phyloP scores from a whole-genome alignment of 495 filamentous ascomycete genomes.

The Aspergillus leporis region DNA sequence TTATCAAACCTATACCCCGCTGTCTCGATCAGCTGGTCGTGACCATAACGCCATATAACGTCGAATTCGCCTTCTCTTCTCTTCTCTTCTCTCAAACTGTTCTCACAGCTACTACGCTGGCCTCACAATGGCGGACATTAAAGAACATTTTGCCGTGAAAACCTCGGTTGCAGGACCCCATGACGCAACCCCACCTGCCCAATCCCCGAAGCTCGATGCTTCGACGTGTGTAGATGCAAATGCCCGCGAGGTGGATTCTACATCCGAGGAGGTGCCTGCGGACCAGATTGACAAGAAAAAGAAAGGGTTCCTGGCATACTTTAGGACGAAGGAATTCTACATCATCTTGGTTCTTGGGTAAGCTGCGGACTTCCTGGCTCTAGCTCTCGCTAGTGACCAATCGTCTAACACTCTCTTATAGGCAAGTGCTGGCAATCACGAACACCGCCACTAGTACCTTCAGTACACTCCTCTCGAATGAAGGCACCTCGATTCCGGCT shows the following conservation, averaged over 20 bases:
- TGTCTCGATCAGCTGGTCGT: background rate
- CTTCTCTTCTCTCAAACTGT: conserved; percentile 10
- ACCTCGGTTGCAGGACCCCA: conserved; percentile 19
- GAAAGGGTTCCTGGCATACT: conserved; percentile 72
- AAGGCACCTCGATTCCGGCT: conserved; percentile 84
- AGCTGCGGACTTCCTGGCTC: conserved; percentile 14
- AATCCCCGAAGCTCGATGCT: conserved; percentile 29
- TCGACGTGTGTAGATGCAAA: conserved; percentile 20
- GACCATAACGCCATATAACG: background rate
- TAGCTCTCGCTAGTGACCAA: background rate
- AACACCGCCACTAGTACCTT: conserved; percentile 91
- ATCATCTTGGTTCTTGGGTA: conserved; percentile 75
- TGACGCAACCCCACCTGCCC: conserved; percentile 3
- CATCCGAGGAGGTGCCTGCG: conserved; percentile 26
- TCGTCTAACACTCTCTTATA: conserved; percentile 27
- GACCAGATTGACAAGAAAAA: conserved; percentile 43
- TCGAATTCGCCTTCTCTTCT: conserved; percentile 7
- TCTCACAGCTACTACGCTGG: conserved; percentile 10
- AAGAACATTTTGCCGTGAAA: conserved; percentile 30
- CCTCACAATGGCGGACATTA: conserved; percentile 29
- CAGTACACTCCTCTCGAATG: conserved; percentile 65
- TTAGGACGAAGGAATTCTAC: conserved; percentile 86
- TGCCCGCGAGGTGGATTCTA: conserved; percentile 14
- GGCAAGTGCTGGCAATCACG: conserved; percentile 82
- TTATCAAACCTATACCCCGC: background rate